phyloP scores from a whole-genome alignment of 2,329 filamentous ascomycete species.

The Pestalotiopsis sp. region DNA sequence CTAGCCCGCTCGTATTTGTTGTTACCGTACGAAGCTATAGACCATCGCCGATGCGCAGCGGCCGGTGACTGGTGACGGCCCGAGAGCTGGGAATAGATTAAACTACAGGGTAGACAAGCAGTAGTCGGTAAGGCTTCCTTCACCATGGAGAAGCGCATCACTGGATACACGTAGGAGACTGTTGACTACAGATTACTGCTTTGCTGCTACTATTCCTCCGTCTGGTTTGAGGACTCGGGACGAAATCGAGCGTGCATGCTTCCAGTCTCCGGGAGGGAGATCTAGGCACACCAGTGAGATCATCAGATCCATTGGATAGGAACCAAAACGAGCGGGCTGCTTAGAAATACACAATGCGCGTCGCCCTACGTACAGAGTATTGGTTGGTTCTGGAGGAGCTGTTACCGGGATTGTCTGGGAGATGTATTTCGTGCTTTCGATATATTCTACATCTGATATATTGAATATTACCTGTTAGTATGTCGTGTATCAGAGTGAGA shows the following conservation, averaged over 20 bases:
- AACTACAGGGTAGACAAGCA: neutral
- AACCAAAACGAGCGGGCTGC: neutral
- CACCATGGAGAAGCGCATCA: neutral
- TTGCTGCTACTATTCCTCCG: neutral
- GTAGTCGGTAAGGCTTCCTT: neutral
- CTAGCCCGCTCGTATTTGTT: neutral
- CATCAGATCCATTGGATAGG: neutral
- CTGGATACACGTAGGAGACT: neutral
- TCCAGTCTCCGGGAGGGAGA: neutral
- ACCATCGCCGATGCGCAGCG: neutral
- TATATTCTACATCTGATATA: neutral
- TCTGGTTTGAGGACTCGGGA: neutral
- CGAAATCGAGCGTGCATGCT: neutral
- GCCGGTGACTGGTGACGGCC: neutral
- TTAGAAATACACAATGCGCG: slow-evolving; percentile 2
- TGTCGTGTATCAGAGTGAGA: too few relatives aligned
- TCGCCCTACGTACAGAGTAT: neutral
- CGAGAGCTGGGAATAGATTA: neutral
- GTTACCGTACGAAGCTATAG: neutral
- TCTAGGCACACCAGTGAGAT: slow-evolving; percentile 1
- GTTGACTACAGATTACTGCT: neutral
- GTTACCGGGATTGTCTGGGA: too few relatives aligned
- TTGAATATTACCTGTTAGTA: too few relatives aligned
- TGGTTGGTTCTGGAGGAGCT: too few relatives aligned
- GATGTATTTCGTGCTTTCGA: neutral